Percentiles rank a stretch among this genome's conserved stretches.
Conservation (phyloP, 192 early-diverging fungal species). For the Backusella westeae region DNA sequence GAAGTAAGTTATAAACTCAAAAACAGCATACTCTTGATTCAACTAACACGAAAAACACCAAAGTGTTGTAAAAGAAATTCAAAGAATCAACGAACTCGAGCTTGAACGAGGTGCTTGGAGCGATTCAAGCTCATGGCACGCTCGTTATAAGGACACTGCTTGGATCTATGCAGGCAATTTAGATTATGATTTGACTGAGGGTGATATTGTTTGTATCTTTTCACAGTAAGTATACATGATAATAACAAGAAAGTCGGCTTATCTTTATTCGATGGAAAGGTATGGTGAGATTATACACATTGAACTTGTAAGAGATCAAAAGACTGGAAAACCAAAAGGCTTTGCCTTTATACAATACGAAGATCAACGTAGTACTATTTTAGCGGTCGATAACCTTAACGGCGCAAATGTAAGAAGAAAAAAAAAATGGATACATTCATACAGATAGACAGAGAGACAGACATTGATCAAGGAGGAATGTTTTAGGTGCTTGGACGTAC, state of each 20-base stretch:
- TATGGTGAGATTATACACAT: slow-evolving; percentile 91
- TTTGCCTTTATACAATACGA: slow-evolving; percentile 90
- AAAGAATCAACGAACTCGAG: slow-evolving; percentile 77
- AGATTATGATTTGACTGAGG: slow-evolving; percentile 83
- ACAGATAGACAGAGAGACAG: neutral
- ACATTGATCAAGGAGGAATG: neutral
- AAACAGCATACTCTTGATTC: neutral
- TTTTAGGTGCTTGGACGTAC: slow-evolving; percentile 47
- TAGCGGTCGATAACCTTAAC: slow-evolving; percentile 97
- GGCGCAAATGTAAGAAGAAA: slow-evolving; percentile 55
- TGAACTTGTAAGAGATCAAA: slow-evolving; percentile 82
- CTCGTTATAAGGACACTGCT: slow-evolving; percentile 84
- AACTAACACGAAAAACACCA: neutral
- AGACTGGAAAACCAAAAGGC: slow-evolving; percentile 84
- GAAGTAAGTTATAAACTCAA: neutral
- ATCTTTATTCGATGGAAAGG: slow-evolving; percentile 26
- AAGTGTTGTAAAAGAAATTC: slow-evolving; percentile 85
- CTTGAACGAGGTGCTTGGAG: slow-evolving; percentile 48
- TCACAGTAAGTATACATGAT: slow-evolving; percentile 69
- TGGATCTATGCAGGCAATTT: slow-evolving; percentile 90
- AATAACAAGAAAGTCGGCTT: neutral
- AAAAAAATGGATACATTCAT: neutral
- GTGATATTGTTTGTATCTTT: slow-evolving; percentile 90
- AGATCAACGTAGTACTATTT: slow-evolving; percentile 85
- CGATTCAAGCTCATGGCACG: slow-evolving; percentile 80